A percentile compares a stretch with the other conserved stretches of the same genome.
Conservation (phyloP, 352 stramenopile genomes). For the Phytophthora fragariae region DNA sequence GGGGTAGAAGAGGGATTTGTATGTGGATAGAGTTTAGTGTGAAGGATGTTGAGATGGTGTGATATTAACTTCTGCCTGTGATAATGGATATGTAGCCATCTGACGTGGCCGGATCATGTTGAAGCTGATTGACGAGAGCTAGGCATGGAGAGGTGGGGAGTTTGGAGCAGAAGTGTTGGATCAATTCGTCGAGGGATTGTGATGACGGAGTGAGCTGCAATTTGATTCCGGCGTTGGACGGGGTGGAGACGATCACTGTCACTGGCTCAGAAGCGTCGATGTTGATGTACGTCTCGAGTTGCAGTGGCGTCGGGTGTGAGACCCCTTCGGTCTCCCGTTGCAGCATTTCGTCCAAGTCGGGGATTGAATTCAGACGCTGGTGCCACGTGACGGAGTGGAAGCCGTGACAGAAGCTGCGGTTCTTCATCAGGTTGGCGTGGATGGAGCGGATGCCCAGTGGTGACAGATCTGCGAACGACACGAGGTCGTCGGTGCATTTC, state of each 20-base stretch:
- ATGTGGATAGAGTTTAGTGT: neutral
- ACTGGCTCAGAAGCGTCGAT: neutral
- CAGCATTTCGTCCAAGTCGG: constrained; percentile 18
- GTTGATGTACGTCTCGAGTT: constrained; percentile 1
- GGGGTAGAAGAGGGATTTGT: neutral
- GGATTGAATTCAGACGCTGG: neutral
- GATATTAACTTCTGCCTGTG: too few relatives aligned
- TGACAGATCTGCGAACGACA: constrained; percentile 63
- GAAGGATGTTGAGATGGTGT: neutral
- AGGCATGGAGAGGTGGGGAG: too few relatives aligned
- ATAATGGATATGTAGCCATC: too few relatives aligned
- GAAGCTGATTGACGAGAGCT: too few relatives aligned
- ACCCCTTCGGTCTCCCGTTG: neutral
- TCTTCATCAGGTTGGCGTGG: constrained; percentile 46
- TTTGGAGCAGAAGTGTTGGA: constrained; percentile 1
- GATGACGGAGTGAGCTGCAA: neutral
- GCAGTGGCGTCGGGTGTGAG: neutral
- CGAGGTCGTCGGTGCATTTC: constrained; percentile 40
- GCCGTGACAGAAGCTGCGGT: constrained; percentile 22
- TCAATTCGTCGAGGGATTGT: constrained; percentile 4
- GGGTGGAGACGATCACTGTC: constrained; percentile 22
- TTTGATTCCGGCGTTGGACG: constrained; percentile 15
- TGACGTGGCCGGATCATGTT: too few relatives aligned
- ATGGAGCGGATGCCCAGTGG: constrained; percentile 52
- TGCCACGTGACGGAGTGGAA: constrained; percentile 27